Evolutionary conservation across 1,139 yeast genomes (phyloP).

Genomic region (Pichia inconspicua): DNA sequence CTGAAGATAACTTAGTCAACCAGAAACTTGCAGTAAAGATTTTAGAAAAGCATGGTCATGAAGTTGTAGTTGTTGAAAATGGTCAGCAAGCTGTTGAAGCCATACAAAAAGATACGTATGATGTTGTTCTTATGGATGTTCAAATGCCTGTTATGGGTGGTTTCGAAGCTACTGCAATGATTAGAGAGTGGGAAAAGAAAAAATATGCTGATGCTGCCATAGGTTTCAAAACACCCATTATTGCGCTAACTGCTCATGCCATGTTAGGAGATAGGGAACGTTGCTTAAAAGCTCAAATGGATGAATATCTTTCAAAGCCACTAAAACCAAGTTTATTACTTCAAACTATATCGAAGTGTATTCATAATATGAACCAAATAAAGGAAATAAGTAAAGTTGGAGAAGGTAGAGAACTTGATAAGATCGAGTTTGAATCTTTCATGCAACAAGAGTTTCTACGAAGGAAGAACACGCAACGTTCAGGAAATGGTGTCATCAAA

Average conservation of each 20-base stretch:
- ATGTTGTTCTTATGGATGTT: constrained; percentile 85
- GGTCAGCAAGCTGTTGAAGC: constrained; percentile 81
- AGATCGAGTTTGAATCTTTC: constrained; percentile 8
- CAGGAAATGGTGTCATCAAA: neutral
- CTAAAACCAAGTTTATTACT: constrained; percentile 73
- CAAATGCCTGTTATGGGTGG: constrained; percentile 97
- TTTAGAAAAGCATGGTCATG: constrained; percentile 74
- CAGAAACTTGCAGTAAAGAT: constrained; percentile 81
- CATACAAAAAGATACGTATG: constrained; percentile 57
- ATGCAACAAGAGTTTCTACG: constrained; percentile 10
- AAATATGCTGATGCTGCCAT: constrained; percentile 62
- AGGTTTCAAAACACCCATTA: constrained; percentile 64
- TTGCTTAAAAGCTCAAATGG: constrained; percentile 85
- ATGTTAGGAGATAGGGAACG: constrained; percentile 86
- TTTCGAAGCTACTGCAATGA: constrained; percentile 79
- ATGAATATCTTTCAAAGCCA: constrained; percentile 81
- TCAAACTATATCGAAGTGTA: constrained; percentile 79
- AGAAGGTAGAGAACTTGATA: constrained; percentile 8
- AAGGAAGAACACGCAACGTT: neutral
- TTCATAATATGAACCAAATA: constrained; percentile 56
- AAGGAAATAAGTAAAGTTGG: constrained; percentile 41
- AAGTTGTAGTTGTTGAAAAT: constrained; percentile 76
- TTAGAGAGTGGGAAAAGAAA: constrained; percentile 82
- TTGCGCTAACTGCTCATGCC: constrained; percentile 86
- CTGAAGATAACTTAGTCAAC: constrained; percentile 82